Evolutionary conservation across 768 basidiomycete species (phyloP), one percentile per base, ranked within the genome.

Genomic region (Termitomyces sp.): DNA sequence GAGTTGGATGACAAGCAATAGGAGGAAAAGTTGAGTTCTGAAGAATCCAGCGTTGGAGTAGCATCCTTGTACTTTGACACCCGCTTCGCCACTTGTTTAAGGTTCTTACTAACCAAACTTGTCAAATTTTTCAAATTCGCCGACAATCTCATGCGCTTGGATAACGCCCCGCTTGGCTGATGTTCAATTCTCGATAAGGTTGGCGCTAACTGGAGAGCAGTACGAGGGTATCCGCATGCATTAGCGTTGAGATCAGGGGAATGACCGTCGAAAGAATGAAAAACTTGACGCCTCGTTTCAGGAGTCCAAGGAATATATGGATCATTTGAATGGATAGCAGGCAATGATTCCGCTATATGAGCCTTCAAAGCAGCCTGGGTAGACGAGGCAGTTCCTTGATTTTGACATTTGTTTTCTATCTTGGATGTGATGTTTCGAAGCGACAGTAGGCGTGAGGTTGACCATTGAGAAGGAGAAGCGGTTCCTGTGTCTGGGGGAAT

Each of bases 281-380:
- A 75, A 63, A 73, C 76, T 61, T 69, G 72, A 58, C 58, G 83
- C 70, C 67, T 83, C 72, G 66, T 68, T 27, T 75, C 69, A 31
- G 72, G 67, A 6, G 73, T 64, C 81, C 80, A 83, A 9, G 81
- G 81, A 6, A 81, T 77, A 54, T 82, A 83, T n/a, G 82, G 81
- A 65, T 78, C 81, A 54, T 82, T 81, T 6, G 81, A 79, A 66
- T 83, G 79, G 44, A 73, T 74, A 34, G 79, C 72, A 27, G 75
- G 69, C 7, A 77, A 73, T 36, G 64, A 60, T 50, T 55, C 39
- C 12, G 1, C 16, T 20, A 13, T 30, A n/a, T 36, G 36, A 47
- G 20, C 39, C 24, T 44, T 11, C 3, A 2, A 31, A 33, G 44
- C 8, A 48, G 36, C 24, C 24, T 8, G 33, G 20, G 16, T 36